Percentiles rank a stretch among this genome's conserved stretches.
Conservation (phyloP, 2,329 filamentous ascomycete species). For the Colletotrichum chlorophyti region DNA sequence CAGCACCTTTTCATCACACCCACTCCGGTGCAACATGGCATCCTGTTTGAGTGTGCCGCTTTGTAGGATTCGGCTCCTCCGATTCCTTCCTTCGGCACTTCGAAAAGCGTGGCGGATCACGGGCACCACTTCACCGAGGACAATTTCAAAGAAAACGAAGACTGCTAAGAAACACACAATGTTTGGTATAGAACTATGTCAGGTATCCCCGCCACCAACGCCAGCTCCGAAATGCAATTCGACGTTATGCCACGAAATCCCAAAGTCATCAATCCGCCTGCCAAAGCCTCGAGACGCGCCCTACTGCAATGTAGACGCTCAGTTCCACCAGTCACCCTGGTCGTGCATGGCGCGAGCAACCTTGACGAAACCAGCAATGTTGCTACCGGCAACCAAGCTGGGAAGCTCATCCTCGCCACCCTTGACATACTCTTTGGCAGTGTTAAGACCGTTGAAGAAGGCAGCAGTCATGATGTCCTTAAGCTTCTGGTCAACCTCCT, state of each 20-base stretch:
- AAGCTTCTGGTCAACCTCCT: conserved; percentile 91
- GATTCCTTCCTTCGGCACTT: conserved; percentile 4
- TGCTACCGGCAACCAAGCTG: conserved; percentile 89
- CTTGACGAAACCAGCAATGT: conserved; percentile 98
- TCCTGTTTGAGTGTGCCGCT: neutral
- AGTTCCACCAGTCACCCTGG: conserved; percentile 89
- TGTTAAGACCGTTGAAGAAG: conserved; percentile 88
- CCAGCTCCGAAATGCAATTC: conserved; percentile 25
- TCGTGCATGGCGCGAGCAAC: conserved; percentile 93
- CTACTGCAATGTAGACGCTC: neutral
- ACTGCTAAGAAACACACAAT: neutral
- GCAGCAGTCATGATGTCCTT: conserved; percentile 94
- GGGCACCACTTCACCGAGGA: too few relatives aligned
- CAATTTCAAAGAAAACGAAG: neutral
- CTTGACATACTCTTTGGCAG: conserved; percentile 86
- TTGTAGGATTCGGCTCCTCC: conserved; percentile 2
- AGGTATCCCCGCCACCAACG: conserved; percentile 27
- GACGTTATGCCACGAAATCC: conserved; percentile 10
- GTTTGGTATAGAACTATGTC: conserved; percentile 24
- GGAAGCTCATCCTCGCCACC: conserved; percentile 83
- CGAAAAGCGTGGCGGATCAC: neutral
- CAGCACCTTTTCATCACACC: conserved; percentile 2
- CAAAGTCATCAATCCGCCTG: conserved; percentile 14
- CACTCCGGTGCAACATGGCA: neutral
- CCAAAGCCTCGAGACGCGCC: neutral